phyloP scores from a whole-genome alignment of 2,329 filamentous ascomycete species.

The Onygenales sp. region DNA sequence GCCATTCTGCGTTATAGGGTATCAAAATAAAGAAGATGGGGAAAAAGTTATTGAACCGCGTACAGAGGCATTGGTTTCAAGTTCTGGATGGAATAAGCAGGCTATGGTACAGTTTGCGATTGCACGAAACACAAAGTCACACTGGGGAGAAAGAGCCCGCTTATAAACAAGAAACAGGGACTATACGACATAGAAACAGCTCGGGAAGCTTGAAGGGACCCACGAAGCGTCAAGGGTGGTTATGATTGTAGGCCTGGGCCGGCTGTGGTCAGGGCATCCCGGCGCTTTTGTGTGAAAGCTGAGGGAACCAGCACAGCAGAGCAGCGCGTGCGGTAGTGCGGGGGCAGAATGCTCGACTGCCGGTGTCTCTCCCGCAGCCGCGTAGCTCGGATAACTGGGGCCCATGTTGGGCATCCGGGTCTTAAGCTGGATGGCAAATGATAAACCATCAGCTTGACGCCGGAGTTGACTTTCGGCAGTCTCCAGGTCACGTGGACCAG shows the following conservation, averaged over 20 bases:
- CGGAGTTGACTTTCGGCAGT: slow-evolving; percentile 1
- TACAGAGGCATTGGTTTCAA: no score
- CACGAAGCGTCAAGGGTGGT: no score
- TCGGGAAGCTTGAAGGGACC: no score
- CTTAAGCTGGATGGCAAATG: not conserved
- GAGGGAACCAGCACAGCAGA: not conserved
- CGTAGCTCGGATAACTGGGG: not conserved
- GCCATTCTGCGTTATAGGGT: not conserved
- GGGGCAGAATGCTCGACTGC: not conserved
- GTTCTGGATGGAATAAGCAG: no score
- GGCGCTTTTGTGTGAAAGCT: not conserved
- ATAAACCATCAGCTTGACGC: not conserved
- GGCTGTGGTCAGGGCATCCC: not conserved
- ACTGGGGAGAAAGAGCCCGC: no score
- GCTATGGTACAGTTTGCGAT: no score
- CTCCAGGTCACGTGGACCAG: not conserved
- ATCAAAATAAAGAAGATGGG: no score
- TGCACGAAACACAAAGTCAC: no score
- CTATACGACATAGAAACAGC: no score
- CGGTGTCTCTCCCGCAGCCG: not conserved
- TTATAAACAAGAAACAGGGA: no score
- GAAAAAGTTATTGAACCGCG: no score
- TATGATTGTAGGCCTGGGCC: no score
- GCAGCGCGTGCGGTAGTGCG: not conserved
- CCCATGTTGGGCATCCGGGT: not conserved